Conservation (phyloP, 2,329 filamentous ascomycete species). For the Hypomyces perniciosus region DNA sequence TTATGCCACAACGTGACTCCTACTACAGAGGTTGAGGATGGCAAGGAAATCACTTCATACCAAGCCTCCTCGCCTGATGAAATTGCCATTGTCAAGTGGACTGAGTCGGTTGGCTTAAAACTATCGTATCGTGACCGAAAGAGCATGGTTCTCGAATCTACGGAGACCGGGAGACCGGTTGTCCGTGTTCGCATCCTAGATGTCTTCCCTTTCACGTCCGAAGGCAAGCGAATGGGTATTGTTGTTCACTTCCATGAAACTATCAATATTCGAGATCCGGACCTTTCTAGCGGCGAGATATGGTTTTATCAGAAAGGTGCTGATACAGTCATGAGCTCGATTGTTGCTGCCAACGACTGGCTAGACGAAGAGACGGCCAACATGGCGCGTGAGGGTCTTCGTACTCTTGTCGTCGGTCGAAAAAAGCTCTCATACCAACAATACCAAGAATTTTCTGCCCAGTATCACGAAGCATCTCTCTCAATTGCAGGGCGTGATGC, state of each 20-base stretch:
- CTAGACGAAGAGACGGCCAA: constrained; percentile 98
- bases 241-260: constrained; percentile 76
- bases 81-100: constrained; percentile 96
- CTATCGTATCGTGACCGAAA: constrained; percentile 81
- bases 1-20: constrained; percentile 97
- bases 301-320: constrained; percentile 99
- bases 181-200: constrained; percentile 87
- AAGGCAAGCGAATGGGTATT: constrained; percentile 97
- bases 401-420: constrained; percentile 91
- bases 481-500: constrained; percentile 73
- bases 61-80: constrained; percentile 97
- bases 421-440: constrained; percentile 73
- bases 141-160: constrained; percentile 74
- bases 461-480: constrained; percentile 74
- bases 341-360: constrained; percentile 96
- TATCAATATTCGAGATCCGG: constrained; percentile 40
- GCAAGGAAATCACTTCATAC: constrained; percentile 72
- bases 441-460: constrained; percentile 72
- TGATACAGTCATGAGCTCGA: constrained; percentile 95
- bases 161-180: constrained; percentile 64
- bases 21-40: constrained; percentile 69
- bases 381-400: constrained; percentile 93
- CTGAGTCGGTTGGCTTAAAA: constrained; percentile 82
- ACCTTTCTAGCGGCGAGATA: constrained; percentile 64
- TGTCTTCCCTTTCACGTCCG: constrained; percentile 94